Percentiles rank a stretch among this genome's conserved stretches.
phyloP scores from a whole-genome alignment of 139 green algal species.

The Coelastrella sp. region DNA sequence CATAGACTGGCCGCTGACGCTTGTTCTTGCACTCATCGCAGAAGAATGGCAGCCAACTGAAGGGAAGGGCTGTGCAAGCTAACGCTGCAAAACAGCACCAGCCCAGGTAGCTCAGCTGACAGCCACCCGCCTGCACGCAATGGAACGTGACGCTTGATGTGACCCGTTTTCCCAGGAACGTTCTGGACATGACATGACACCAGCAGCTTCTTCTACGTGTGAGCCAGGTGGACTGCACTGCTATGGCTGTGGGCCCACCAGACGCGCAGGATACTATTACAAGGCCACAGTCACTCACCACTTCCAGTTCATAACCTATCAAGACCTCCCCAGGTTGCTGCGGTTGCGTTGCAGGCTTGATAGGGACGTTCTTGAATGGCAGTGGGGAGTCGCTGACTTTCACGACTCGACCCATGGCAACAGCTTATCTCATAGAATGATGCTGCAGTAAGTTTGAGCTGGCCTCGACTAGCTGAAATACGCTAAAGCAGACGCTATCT shows the following conservation, averaged over 20 bases:
- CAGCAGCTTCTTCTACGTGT: not conserved
- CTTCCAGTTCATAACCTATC: constrained; percentile 31
- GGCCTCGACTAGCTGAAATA: no score
- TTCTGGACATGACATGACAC: not conserved
- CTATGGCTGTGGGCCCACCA: not conserved
- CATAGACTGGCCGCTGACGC: constrained; percentile 18
- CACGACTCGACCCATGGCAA: not conserved
- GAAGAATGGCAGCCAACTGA: constrained; percentile 33
- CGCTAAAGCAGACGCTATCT: no score
- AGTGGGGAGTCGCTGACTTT: not conserved
- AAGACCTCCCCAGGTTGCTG: constrained; percentile 25
- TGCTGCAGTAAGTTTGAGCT: not conserved
- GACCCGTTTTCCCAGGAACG: not conserved
- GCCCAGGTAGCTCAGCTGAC: constrained; percentile 9
- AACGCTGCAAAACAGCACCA: constrained; percentile 35
- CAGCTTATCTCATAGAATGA: not conserved
- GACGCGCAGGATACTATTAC: not conserved
- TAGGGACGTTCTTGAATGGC: not conserved
- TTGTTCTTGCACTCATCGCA: constrained; percentile 16
- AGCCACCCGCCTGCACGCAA: constrained; percentile 16
- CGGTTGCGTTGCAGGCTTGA: not conserved
- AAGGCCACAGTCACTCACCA: not conserved
- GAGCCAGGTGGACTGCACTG: not conserved
- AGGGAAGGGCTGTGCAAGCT: not conserved
- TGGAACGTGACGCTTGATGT: not conserved